Evolutionary conservation across 2,329 filamentous ascomycete species (phyloP).

Genomic region (Tolypocladium endophyticum): DNA sequence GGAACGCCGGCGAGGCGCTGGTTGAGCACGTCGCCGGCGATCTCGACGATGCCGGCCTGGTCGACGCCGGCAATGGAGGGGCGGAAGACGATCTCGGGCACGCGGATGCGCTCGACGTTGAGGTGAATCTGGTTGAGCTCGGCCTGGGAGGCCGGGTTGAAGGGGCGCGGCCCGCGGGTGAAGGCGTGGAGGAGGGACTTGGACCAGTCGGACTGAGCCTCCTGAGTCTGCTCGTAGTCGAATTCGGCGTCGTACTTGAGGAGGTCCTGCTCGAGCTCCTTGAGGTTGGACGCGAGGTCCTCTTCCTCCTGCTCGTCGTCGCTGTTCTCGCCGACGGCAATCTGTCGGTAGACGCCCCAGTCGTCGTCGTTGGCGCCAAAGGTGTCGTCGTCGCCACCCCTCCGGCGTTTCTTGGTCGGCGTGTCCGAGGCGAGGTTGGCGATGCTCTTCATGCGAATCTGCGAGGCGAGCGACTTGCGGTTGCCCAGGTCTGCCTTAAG

Average conservation of each 20-base stretch:
- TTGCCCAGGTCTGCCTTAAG: constrained; percentile 92
- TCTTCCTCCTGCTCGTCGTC: constrained; percentile 91
- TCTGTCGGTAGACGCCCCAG: constrained; percentile 93
- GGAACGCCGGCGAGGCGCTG: constrained; percentile 57
- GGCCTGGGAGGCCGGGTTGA: constrained; percentile 67
- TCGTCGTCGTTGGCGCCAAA: constrained; percentile 97
- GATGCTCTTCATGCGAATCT: constrained; percentile 97
- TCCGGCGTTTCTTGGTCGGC: constrained; percentile 71
- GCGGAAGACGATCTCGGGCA: constrained; percentile 88
- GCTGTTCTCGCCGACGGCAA: constrained; percentile 70
- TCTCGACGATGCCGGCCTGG: constrained; percentile 88
- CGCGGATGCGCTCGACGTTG: constrained; percentile 91
- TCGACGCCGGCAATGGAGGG: constrained; percentile 86
- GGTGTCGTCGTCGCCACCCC: constrained; percentile 86
- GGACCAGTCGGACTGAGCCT: constrained; percentile 91
- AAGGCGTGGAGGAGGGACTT: constrained; percentile 88
- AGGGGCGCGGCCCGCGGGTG: constrained; percentile 75
- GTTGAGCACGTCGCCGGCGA: constrained; percentile 78
- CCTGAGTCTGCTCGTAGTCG: constrained; percentile 82
- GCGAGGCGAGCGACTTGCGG: constrained; percentile 88
- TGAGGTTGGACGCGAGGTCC: constrained; percentile 65
- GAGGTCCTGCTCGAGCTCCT: constrained; percentile 71
- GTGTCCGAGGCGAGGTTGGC: constrained; percentile 90
- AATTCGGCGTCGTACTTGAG: constrained; percentile 81
- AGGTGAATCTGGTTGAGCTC: constrained; percentile 84